A percentile compares a stretch with the other conserved stretches of the same genome.
These are phyloP conservation scores for Saccharomyces jurei DNA, from an alignment of 805 yeast species.

Conservation along the genomic window DNA sequence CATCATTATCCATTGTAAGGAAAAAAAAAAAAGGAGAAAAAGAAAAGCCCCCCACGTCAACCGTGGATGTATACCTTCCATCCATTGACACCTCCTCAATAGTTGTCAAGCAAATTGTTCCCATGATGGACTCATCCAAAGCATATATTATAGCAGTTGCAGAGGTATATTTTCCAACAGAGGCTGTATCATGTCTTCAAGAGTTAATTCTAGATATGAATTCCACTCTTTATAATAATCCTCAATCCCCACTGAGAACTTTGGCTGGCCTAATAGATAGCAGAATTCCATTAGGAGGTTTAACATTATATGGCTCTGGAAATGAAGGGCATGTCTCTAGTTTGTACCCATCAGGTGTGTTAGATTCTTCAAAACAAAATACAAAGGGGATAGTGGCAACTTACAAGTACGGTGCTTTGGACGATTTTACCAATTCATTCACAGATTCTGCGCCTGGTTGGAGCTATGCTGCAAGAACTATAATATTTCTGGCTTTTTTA, in stretches of 20 bases:
- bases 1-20: neutral
- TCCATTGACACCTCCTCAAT: neutral
- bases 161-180: constrained; percentile 67
- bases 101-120: constrained; percentile 58
- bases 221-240: constrained; percentile 57
- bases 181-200: constrained; percentile 42
- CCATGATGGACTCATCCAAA: constrained; percentile 52
- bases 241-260: constrained; percentile 29
- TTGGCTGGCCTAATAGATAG: constrained; percentile 54
- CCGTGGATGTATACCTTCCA: neutral
- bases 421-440: neutral
- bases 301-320: neutral
- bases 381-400: neutral
- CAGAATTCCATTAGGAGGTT: constrained; percentile 19
- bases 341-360: neutral
- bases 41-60: neutral
- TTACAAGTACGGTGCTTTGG: neutral
- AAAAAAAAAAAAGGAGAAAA: neutral
- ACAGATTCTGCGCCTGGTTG: neutral
- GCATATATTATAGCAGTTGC: constrained; percentile 79
- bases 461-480: neutral
- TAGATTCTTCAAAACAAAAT: neutral
- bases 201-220: constrained; percentile 38
- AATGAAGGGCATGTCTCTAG: neutral
- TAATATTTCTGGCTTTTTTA: neutral